Conservation (phyloP, 2,329 filamentous ascomycete species). For the Eutypa lata region DNA sequence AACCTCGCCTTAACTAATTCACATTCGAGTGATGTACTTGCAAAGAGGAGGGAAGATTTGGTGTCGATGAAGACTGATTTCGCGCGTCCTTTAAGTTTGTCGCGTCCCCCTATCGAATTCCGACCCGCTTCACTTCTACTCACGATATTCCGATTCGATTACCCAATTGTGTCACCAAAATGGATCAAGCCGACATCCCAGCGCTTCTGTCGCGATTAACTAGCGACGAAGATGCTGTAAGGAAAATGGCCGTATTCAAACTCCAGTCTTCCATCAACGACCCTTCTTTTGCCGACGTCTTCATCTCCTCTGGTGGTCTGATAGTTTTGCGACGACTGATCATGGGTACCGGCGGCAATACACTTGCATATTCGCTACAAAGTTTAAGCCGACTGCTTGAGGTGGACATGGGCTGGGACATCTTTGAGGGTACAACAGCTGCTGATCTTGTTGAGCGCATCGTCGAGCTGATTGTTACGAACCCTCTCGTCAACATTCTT, state of each 20-base stretch:
- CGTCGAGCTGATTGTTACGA: conserved; percentile 89
- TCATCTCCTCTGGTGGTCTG: conserved; percentile 86
- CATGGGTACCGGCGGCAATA: conserved; percentile 85
- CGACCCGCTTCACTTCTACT: background rate
- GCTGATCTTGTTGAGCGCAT: conserved; percentile 71
- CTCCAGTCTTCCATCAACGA: conserved; percentile 93
- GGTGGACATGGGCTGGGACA: conserved; percentile 97
- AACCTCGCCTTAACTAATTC: background rate
- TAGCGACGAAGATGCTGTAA: conserved; percentile 80
- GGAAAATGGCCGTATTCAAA: conserved; percentile 99
- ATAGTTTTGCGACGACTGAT: conserved; percentile 78
- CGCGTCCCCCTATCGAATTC: background rate
- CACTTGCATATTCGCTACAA: conserved; percentile 89
- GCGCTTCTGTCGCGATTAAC: conserved; percentile 61
- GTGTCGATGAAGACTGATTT: background rate
- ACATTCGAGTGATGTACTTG: background rate
- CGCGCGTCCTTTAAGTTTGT: background rate
- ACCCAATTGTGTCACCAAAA: conserved; percentile 24
- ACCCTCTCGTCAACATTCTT: conserved; percentile 95
- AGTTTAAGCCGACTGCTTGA: conserved; percentile 84
- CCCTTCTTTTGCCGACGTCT: conserved; percentile 92
- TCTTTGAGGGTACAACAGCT: conserved; percentile 62
- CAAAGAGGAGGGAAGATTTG: background rate
- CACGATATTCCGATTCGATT: background rate
- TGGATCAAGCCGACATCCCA: conserved; percentile 67